A percentile compares a stretch with the other conserved stretches of the same genome.
phyloP scores from a whole-genome alignment of 345 rosid species.

The Moricandia moricandioides region DNA sequence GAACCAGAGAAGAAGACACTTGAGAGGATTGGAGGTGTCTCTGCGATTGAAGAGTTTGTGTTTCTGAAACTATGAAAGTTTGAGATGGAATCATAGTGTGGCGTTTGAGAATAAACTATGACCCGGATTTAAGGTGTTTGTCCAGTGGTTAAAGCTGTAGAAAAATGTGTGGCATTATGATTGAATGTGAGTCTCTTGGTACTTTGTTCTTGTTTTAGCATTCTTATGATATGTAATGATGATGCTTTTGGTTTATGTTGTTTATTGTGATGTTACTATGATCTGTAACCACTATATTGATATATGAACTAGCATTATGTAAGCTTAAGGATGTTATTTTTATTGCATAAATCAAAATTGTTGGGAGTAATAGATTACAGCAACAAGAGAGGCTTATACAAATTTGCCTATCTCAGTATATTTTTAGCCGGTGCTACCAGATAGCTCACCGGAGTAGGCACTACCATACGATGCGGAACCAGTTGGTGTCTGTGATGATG shows the following conservation, averaged over 20 bases:
- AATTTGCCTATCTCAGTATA: conserved; percentile 2
- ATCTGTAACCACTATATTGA: not conserved
- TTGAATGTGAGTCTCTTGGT: not conserved
- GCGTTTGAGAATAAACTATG: conserved; percentile 5
- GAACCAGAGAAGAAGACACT: conserved; percentile 62
- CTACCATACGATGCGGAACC: conserved; percentile 94
- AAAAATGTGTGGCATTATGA: conserved; percentile 13
- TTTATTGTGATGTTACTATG: not conserved
- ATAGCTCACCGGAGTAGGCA: conserved; percentile 80
- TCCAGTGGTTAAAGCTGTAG: conserved; percentile 22
- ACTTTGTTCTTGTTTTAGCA: not conserved
- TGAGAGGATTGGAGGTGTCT: conserved; percentile 51
- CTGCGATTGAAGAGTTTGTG: conserved; percentile 75
- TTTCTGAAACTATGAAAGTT: conserved; percentile 49
- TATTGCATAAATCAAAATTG: not conserved
- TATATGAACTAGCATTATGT: not conserved
- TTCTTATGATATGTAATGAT: conserved; percentile 14
- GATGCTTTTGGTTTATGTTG: conserved; percentile 18
- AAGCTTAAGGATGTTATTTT: not conserved
- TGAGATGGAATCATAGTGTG: not conserved
- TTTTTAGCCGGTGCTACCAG: conserved; percentile 70
- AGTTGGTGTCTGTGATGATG: conserved; percentile 63
- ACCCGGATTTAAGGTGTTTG: conserved; percentile 7
- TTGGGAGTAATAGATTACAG: conserved; percentile 22
- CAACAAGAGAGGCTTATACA: conserved; percentile 8